These are phyloP conservation scores for Diutina neorugosa DNA, from an alignment of 1,139 yeast species.

Conservation along the genomic window DNA sequence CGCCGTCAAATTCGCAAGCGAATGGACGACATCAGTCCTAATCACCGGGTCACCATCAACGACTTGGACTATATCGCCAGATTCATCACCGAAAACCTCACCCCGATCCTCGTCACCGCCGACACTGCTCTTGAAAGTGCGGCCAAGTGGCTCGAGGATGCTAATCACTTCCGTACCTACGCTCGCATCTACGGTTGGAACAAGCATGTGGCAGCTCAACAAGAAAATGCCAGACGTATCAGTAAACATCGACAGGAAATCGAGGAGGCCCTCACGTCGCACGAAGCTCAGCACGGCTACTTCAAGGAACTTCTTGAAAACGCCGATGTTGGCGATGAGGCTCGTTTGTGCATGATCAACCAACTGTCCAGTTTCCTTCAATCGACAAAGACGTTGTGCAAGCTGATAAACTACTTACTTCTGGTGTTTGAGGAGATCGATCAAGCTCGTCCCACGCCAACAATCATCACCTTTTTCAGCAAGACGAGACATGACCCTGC, in stretches of 20 bases:
- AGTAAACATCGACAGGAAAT: neutral
- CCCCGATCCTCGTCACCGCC: neutral
- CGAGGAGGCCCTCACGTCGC: neutral
- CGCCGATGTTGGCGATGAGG: neutral
- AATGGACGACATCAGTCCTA: neutral
- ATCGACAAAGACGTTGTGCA: conserved; percentile 12
- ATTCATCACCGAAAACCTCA: neutral
- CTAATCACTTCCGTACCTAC: neutral
- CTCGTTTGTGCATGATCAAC: conserved; percentile 14
- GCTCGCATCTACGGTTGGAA: neutral
- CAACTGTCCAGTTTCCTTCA: conserved; percentile 17
- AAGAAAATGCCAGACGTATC: neutral
- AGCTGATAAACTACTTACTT: conserved; percentile 11
- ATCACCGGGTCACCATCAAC: neutral
- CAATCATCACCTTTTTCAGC: conserved; percentile 15
- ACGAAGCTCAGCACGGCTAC: neutral
- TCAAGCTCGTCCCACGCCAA: conserved; percentile 16
- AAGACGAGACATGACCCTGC: conserved; percentile 6
- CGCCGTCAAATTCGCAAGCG: neutral
- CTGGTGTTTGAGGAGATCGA: conserved; percentile 19
- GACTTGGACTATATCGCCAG: neutral
- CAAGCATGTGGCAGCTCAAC: neutral
- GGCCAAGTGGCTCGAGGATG: neutral
- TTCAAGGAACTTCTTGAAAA: neutral
- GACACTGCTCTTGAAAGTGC: neutral